These are phyloP conservation scores for Cladosporium phlei DNA, from an alignment of 2,329 filamentous ascomycete genomes.

Conservation along the genomic window DNA sequence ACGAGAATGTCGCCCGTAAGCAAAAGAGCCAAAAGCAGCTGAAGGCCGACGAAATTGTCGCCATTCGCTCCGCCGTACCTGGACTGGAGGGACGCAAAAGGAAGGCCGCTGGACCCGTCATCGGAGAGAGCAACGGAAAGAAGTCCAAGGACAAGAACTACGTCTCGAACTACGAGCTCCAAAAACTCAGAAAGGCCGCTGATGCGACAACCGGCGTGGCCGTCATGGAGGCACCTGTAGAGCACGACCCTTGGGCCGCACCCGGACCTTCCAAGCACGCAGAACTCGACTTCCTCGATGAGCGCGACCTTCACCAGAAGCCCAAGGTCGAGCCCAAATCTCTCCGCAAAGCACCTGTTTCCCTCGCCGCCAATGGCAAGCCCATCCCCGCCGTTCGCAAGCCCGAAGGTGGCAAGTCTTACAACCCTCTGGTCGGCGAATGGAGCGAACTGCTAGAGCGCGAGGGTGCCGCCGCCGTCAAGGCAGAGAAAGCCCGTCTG, in stretches of 20 bases:
- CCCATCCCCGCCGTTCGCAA: slow-evolving; percentile 70
- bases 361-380: slow-evolving; percentile 78
- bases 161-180: slow-evolving; percentile 78
- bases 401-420: slow-evolving; percentile 79
- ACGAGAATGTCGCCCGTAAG: slow-evolving; percentile 61
- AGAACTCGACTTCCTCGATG: slow-evolving; percentile 60
- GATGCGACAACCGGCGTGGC: slow-evolving; percentile 59
- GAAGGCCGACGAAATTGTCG: slow-evolving; percentile 88
- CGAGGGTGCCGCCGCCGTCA: slow-evolving; percentile 74
- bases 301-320: slow-evolving; percentile 37
- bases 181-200: slow-evolving; percentile 71
- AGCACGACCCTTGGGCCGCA: slow-evolving; percentile 74
- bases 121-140: slow-evolving; percentile 64
- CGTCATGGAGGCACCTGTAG: slow-evolving; percentile 52
- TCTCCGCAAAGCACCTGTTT: slow-evolving; percentile 70
- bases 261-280: slow-evolving; percentile 48
- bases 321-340: slow-evolving; percentile 69
- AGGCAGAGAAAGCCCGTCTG: slow-evolving; percentile 70
- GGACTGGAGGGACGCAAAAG: slow-evolving; percentile 77
- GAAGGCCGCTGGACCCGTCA: slow-evolving; percentile 63
- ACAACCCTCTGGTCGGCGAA: slow-evolving; percentile 84
- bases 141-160: slow-evolving; percentile 67
- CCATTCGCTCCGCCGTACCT: slow-evolving; percentile 74
- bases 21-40: slow-evolving; percentile 70
- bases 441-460: slow-evolving; percentile 72